Conservation (phyloP, 2,329 filamentous ascomycete genomes). For the Davidsoniella australis region DNA sequence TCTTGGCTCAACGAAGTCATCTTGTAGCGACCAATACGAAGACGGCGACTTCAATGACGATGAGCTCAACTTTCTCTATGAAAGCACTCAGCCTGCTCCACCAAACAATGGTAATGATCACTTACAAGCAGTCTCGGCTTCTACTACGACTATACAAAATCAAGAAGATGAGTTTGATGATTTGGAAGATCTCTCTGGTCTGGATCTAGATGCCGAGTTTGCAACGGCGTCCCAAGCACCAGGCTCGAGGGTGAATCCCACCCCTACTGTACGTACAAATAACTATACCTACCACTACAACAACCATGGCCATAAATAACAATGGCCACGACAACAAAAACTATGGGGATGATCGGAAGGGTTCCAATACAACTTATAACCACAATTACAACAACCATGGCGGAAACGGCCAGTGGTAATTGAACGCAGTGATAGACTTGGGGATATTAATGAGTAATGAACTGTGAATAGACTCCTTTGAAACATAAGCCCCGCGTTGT, state of each 20-base stretch:
- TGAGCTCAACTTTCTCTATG: constrained; percentile 23
- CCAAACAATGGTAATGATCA: constrained; percentile 9
- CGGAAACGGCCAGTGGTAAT: neutral
- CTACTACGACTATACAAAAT: neutral
- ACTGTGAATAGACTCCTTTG: constrained; percentile 8
- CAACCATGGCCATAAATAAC: neutral
- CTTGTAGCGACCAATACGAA: constrained; percentile 31
- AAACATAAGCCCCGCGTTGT: constrained; percentile 7
- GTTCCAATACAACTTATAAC: neutral
- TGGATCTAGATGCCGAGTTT: constrained; percentile 13
- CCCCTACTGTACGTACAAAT: constrained; percentile 11
- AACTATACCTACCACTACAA: neutral
- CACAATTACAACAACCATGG: neutral
- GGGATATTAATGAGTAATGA: constrained; percentile 12
- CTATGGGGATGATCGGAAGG: neutral
- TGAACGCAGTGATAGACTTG: neutral
- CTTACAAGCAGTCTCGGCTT: neutral
- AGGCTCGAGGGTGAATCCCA: neutral
- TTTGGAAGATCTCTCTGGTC: constrained; percentile 7
- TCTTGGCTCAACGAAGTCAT: neutral
- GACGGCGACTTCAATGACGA: constrained; percentile 46
- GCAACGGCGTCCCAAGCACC: constrained; percentile 8
- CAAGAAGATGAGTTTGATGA: constrained; percentile 9
- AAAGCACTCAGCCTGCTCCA: constrained; percentile 20
- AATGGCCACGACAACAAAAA: neutral